Evolutionary conservation across 495 filamentous ascomycete species (phyloP).

Genomic region (Xylona heveae): DNA sequence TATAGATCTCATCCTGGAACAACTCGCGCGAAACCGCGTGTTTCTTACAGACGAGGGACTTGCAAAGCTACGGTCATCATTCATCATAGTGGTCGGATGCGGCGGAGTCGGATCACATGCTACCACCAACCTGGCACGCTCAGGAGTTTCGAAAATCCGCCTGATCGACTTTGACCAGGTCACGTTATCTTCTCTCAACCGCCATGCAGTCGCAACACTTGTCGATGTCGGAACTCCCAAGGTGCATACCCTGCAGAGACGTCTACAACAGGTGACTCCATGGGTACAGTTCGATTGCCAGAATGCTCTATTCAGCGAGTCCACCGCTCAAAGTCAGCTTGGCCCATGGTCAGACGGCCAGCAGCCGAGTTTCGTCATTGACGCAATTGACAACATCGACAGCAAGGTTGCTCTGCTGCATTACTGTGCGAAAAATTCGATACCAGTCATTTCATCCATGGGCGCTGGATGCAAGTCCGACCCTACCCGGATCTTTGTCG

Average conservation of each 20-base stretch:
- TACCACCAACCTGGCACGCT: constrained; percentile 65
- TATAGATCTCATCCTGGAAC: constrained; percentile 76
- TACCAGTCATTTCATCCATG: constrained; percentile 86
- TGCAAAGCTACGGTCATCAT: constrained; percentile 51
- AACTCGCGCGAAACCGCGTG: constrained; percentile 82
- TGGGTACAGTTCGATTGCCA: constrained; percentile 81
- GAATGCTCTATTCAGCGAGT: constrained; percentile 61
- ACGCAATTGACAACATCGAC: constrained; percentile 96
- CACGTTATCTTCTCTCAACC: constrained; percentile 75
- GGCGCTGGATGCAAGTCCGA: constrained; percentile 95
- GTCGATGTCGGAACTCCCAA: constrained; percentile 92
- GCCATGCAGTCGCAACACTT: constrained; percentile 83
- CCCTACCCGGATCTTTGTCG: constrained; percentile 75
- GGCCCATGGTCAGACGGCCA: constrained; percentile 36
- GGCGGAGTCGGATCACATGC: constrained; percentile 92
- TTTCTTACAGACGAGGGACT: constrained; percentile 77
- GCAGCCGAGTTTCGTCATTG: constrained; percentile 68
- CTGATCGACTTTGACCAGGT: constrained; percentile 98
- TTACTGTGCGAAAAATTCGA: constrained; percentile 55
- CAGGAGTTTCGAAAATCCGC: constrained; percentile 67
- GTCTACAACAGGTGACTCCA: constrained; percentile 67
- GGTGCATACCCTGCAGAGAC: constrained; percentile 56
- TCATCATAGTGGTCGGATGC: constrained; percentile 77
- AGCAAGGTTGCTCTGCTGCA: constrained; percentile 83
- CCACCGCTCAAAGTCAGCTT: constrained; percentile 40